A percentile compares a stretch with the other conserved stretches of the same genome.
These are phyloP conservation scores for Dichomitus squalens DNA, from an alignment of 1,284 basidiomycete genomes.

Conservation along the genomic window DNA sequence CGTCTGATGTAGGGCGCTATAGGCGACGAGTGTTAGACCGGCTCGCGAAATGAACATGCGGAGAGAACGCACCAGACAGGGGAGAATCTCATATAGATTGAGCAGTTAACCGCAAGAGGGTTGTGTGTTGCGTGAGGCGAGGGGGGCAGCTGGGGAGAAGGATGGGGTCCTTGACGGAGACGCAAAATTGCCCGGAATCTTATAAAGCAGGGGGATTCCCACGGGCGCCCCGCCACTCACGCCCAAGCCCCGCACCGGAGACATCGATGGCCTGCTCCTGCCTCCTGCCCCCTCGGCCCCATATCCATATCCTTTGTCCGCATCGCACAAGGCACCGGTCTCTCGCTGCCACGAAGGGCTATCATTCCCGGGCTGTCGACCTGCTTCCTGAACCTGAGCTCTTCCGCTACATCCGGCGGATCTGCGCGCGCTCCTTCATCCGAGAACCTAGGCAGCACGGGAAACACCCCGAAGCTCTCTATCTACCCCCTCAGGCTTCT, in stretches of 20 bases:
- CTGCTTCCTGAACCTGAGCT: neutral
- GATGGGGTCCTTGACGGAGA: slow-evolving; percentile 22
- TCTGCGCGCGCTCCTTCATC: neutral
- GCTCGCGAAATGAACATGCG: neutral
- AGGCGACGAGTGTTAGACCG: neutral
- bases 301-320: neutral
- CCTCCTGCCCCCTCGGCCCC: neutral
- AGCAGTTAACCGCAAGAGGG: slow-evolving; percentile 8
- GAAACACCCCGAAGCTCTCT: neutral
- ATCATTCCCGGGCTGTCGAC: neutral
- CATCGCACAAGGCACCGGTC: neutral
- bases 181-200: slow-evolving; percentile 16
- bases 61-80: slow-evolving; percentile 26
- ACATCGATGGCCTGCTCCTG: neutral
- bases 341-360: neutral
- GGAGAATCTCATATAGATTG: slow-evolving; percentile 32
- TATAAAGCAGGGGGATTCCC: slow-evolving; percentile 24
- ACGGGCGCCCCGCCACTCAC: slow-evolving; percentile 16
- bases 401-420: neutral
- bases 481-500: neutral
- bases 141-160: slow-evolving; percentile 19
- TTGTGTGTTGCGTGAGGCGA: slow-evolving; percentile 13
- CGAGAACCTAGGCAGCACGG: neutral
- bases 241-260: neutral
- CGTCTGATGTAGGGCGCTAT: slow-evolving; percentile 40